phyloP scores from a whole-genome alignment of 805 yeast genomes.

The Yamadazyma sp. region DNA sequence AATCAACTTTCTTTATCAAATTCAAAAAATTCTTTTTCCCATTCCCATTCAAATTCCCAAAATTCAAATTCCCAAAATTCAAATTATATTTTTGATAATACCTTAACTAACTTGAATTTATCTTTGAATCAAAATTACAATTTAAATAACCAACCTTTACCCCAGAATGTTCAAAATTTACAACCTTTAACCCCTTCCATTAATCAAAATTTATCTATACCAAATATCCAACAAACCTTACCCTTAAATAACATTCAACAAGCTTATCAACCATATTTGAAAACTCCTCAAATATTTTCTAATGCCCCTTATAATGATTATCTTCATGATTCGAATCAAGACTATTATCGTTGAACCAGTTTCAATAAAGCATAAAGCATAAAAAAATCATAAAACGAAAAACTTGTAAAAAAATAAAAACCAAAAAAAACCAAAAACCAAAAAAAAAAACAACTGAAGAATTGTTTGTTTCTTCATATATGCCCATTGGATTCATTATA shows the following conservation, averaged over 20 bases:
- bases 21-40: no score
- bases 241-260: constrained; percentile 10
- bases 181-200: background rate
- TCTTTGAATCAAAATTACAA: constrained; percentile 1
- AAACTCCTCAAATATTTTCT: constrained; percentile 17
- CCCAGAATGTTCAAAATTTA: background rate
- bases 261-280: constrained; percentile 12
- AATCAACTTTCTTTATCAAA: background rate
- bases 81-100: constrained; percentile 12
- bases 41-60: no score
- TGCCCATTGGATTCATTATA: no score
- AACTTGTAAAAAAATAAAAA: background rate
- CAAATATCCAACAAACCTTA: background rate
- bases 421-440: no score
- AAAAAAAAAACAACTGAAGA: no score
- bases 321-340: constrained; percentile 12
- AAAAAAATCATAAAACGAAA: background rate
- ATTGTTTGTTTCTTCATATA: no score
- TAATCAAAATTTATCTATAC: background rate
- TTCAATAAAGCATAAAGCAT: no score
- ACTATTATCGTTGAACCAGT: constrained; percentile 9
- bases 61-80: background rate
- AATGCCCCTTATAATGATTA: constrained; percentile 16
- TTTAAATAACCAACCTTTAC: background rate
- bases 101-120: constrained; percentile 10